Conservation (phyloP, 306 rosid species). For the Heteromeles arbutifolia region DNA sequence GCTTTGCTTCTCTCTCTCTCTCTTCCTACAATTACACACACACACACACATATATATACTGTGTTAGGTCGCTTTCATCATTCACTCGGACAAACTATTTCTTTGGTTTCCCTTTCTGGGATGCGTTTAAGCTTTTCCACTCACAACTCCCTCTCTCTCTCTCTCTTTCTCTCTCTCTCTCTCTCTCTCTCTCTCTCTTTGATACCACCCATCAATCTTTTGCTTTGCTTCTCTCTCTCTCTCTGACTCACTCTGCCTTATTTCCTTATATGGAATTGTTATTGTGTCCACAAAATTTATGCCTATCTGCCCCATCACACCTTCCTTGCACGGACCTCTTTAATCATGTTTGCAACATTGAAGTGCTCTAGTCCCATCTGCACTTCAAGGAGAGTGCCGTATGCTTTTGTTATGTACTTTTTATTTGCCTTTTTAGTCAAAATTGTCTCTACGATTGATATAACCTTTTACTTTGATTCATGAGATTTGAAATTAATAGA, state of each 20-base stretch:
- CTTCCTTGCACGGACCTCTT: constrained; percentile 1
- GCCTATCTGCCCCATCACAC: constrained; percentile 13
- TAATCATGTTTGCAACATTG: neutral
- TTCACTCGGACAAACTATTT: constrained; percentile 44
- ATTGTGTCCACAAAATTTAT: constrained; percentile 12
- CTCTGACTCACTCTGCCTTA: neutral
- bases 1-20: neutral
- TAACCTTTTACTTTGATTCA: no score
- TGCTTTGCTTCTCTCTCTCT: neutral
- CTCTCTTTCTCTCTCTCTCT: neutral
- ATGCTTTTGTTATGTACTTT: neutral
- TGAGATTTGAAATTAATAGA: no score
- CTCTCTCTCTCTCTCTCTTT: neutral
- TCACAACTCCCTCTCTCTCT: neutral
- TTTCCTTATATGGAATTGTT: constrained; percentile 25
- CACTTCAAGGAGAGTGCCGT: neutral
- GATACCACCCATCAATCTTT: constrained; percentile 15
- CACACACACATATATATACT: no score
- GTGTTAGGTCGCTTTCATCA: constrained; percentile 56
- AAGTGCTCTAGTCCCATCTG: neutral
- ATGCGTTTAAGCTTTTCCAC: constrained; percentile 9
- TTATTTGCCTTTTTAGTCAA: no score
- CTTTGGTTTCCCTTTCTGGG: constrained; percentile 45
- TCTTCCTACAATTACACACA: neutral
- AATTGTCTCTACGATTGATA: no score